phyloP scores from a whole-genome alignment of 2,329 filamentous ascomycete genomes.

The Acrodontium crateriforme region DNA sequence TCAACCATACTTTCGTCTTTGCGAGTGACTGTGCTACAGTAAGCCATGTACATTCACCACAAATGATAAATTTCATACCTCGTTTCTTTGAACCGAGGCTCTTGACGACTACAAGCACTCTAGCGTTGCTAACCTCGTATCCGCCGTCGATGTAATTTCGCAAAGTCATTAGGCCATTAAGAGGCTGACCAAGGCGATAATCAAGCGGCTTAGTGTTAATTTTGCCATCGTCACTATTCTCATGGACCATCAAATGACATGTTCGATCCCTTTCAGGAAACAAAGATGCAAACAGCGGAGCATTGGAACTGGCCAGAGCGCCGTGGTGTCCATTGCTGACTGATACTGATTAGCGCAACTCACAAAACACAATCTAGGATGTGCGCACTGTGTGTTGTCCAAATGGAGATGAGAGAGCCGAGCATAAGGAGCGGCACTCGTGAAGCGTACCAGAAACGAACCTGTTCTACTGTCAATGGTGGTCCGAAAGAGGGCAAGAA shows the following conservation, averaged over 20 bases:
- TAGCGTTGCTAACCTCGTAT: conserved; percentile 37
- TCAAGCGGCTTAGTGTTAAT: conserved; percentile 36
- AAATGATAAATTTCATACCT: conserved; percentile 17
- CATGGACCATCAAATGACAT: conserved; percentile 41
- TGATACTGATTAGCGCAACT: conserved; percentile 4
- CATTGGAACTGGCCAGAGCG: conserved; percentile 27
- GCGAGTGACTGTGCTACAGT: conserved; percentile 27
- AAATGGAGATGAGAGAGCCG: conserved; percentile 42
- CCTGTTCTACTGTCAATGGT: conserved; percentile 17
- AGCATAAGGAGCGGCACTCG: conserved; percentile 31
- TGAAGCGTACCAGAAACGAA: conserved; percentile 38
- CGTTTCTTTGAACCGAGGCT: conserved; percentile 40
- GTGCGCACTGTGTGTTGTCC: conserved; percentile 36
- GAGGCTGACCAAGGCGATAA: conserved; percentile 21
- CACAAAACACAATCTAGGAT: not conserved
- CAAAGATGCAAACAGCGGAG: conserved; percentile 40
- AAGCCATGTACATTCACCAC: not conserved
- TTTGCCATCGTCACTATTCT: conserved; percentile 30
- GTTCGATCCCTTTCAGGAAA: conserved; percentile 43
- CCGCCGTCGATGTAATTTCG: conserved; percentile 41
- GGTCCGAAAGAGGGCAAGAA: conserved; percentile 1
- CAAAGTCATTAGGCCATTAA: conserved; percentile 42
- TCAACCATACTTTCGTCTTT: conserved; percentile 33
- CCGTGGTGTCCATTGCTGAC: conserved; percentile 35
- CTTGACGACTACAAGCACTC: conserved; percentile 44